Percentiles rank a stretch among this genome's conserved stretches.
Evolutionary conservation across 225 moss, liverwort and hornwort genomes (phyloP).

Genomic region (Straminergon stramineum): DNA sequence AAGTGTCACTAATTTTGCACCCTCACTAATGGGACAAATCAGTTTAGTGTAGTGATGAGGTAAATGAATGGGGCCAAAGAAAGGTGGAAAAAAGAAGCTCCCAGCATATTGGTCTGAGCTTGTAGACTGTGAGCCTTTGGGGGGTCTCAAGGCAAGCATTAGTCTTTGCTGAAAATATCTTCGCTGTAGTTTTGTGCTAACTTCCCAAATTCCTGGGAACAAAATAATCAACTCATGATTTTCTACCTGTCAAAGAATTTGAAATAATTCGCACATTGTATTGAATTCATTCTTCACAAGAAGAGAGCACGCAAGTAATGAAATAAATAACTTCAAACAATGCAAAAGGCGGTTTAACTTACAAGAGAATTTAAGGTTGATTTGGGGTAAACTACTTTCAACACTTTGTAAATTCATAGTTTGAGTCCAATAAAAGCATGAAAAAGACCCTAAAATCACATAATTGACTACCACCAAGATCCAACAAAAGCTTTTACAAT

Average conservation of each 20-base stretch:
- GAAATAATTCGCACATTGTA: neutral
- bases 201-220: neutral
- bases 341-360: neutral
- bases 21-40: neutral
- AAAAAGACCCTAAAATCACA: neutral
- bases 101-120: neutral
- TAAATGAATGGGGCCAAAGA: neutral
- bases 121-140: constrained; percentile 4
- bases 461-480: neutral
- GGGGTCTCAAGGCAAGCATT: constrained; percentile 1
- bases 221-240: neutral
- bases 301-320: too few species aligned
- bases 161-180: neutral
- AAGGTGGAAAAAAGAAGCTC: neutral
- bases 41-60: neutral
- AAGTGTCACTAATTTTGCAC: neutral
- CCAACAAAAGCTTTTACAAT: too few species aligned
- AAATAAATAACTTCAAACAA: neutral
- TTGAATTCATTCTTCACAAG: too few species aligned
- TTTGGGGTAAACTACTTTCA: neutral
- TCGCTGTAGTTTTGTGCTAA: neutral
- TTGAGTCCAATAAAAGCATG: neutral
- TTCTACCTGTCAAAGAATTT: neutral
- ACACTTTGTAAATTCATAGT: neutral
- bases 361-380: neutral